phyloP scores from a whole-genome alignment of 2,329 filamentous ascomycete species.

The Botrytis elliptica region DNA sequence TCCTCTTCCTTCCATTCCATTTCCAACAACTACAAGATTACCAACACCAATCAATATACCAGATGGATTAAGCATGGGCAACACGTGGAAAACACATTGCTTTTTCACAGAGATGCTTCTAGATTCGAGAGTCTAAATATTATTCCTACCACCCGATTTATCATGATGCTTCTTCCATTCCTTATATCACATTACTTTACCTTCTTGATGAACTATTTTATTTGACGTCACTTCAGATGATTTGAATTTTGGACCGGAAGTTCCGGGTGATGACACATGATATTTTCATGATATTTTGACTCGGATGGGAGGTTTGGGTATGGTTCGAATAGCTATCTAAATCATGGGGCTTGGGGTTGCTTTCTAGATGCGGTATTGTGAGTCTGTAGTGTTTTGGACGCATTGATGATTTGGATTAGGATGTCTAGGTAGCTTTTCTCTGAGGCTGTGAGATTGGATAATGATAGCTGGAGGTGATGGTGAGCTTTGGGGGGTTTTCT shows the following conservation, averaged over 20 bases:
- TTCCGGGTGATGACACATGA: neutral
- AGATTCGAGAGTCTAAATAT: neutral
- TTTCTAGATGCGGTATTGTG: neutral
- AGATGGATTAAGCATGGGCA: neutral
- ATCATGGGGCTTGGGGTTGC: neutral
- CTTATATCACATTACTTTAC: neutral
- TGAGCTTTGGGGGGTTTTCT: neutral
- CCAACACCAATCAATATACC: neutral
- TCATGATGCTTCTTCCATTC: neutral
- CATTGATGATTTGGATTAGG: neutral
- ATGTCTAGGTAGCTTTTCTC: neutral
- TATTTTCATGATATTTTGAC: neutral
- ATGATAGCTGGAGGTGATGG: neutral
- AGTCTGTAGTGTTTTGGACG: neutral
- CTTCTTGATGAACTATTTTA: rapidly evolving
- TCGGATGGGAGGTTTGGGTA: neutral
- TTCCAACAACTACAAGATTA: neutral
- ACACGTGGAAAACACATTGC: neutral
- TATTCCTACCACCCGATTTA: neutral
- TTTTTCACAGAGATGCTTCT: neutral
- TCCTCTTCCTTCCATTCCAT: neutral
- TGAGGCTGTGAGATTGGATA: neutral
- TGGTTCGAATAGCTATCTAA: neutral
- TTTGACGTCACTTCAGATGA: neutral
- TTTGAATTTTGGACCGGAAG: neutral